Base-by-base conservation (phyloP, 257 asterid genomes). In the Jacaranda mimosifolia region DNA sequence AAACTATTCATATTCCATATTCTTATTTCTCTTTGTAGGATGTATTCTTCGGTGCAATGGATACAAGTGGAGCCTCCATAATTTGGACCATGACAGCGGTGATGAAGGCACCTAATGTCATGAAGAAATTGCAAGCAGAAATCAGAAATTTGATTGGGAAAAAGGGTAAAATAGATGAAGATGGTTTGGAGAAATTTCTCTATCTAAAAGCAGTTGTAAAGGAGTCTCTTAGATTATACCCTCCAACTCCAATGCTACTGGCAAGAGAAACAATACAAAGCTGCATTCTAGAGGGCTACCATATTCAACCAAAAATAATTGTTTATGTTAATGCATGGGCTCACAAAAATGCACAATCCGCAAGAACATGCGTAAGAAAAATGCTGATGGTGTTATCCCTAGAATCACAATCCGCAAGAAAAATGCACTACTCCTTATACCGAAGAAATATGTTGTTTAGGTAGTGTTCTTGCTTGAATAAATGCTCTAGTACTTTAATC, bases 171-270 rank as follows among this genome's bases (percentile, higher is more conserved):
- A 51, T 74, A 18, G 71, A 74, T 1, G 72, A 74, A 74, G 72
- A 74, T 36, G 79, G 63, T 74, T 6, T 74, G 12, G 53, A 70
- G 0, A 55, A 63, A 35, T 72, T 74, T 12, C 42, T n/a, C 72
- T 74, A 74, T 74, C 35, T 74, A 6, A 63, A 74, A 63, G 72
- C 79, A 10, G 64, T 63, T 51, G 38, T 74, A 35, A 75, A 53
- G 3, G 73, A 75, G 66, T 14, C 74, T 1, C 53, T 75, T 11
- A 19, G 79, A 65, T 65, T 75, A 55, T 59, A 75, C 43, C n/a
- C 79, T n/a, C 48, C 68, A 1, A 11, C 36, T 53, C 79, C 79
- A 18, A 3, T 75, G 35, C 73, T 75, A 2, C 5, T 75, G 4
- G 73, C 73, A 2, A 75, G 74, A n/a, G 67, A 65, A 14, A 66